Conservation (phyloP, 129 eudicot genomes). For the Flaveria brownii region DNA sequence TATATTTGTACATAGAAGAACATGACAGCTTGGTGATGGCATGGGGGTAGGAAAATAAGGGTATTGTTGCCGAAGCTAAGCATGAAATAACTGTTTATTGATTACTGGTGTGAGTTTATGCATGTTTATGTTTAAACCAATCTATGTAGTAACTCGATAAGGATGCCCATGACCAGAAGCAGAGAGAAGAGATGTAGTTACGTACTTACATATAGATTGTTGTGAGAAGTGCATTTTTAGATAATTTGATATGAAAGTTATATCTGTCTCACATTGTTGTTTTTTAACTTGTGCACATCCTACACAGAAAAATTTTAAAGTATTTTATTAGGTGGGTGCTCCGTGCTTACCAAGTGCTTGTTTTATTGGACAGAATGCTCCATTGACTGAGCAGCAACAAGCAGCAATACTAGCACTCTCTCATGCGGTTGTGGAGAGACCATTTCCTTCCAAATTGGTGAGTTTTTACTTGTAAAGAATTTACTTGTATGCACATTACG, state of each 20-base stretch:
- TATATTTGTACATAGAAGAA: slow-evolving; percentile 1
- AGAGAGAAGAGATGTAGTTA: slow-evolving; percentile 11
- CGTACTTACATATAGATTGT: neutral
- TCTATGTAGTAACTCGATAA: slow-evolving; percentile 1
- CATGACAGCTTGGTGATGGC: neutral
- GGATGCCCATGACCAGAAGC: neutral
- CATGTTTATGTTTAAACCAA: neutral
- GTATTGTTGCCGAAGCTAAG: neutral
- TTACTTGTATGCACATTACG: slow-evolving; percentile 1
- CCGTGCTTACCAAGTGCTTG: slow-evolving; percentile 16
- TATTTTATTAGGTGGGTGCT: neutral
- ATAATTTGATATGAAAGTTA: neutral
- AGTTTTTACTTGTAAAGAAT: slow-evolving; percentile 22
- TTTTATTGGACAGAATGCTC: slow-evolving; percentile 70
- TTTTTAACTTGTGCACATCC: neutral
- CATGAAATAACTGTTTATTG: neutral
- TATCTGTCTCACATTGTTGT: neutral
- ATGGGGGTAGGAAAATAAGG: slow-evolving; percentile 4
- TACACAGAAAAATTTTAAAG: neutral
- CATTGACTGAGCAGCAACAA: slow-evolving; percentile 93
- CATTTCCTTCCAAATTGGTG: slow-evolving; percentile 83
- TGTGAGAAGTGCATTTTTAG: neutral
- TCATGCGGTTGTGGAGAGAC: slow-evolving; percentile 90
- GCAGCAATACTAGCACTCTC: slow-evolving; percentile 89
- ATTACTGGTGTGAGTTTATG: neutral